phyloP scores from a whole-genome alignment of 805 yeast genomes.

The Limtongozyma cylindracea region DNA sequence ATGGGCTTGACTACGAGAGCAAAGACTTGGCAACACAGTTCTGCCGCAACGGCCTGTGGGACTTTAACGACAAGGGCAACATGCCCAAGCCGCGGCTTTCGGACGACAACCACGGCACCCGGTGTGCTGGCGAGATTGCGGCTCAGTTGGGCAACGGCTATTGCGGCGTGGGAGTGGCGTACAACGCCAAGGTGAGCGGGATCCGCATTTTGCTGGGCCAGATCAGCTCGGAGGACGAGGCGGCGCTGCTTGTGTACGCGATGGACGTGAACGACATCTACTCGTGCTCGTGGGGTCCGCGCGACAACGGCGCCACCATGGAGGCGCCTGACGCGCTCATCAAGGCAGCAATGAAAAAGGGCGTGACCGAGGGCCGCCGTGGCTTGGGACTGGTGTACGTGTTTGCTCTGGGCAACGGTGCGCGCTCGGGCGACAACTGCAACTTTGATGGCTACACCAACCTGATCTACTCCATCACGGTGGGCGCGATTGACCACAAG shows the following conservation, averaged over 20 bases:
- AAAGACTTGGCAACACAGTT: constrained; percentile 50
- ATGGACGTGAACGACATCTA: constrained; percentile 75
- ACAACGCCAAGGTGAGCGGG: constrained; percentile 66
- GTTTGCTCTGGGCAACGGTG: constrained; percentile 95
- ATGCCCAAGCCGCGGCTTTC: constrained; percentile 57
- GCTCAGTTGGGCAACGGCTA: constrained; percentile 51
- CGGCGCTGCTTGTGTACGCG: constrained; percentile 62
- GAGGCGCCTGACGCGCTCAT: constrained; percentile 68
- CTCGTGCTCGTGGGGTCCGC: constrained; percentile 97
- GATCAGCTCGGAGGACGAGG: constrained; percentile 73
- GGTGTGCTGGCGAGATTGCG: constrained; percentile 97
- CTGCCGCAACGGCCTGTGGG: constrained; percentile 71
- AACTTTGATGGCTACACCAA: constrained; percentile 96
- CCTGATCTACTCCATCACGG: constrained; percentile 82
- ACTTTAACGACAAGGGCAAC: constrained; percentile 53
- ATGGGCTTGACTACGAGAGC: constrained; percentile 71
- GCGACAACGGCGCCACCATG: constrained; percentile 74
- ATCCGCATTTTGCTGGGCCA: constrained; percentile 67
- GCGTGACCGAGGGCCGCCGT: constrained; percentile 57
- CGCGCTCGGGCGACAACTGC: constrained; percentile 60
- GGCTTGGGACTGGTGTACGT: constrained; percentile 76
- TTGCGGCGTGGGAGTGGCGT: constrained; percentile 98
- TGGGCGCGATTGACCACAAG: constrained; percentile 74
- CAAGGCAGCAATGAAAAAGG: constrained; percentile 61
- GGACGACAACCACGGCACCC: constrained; percentile 86